Percentiles rank a stretch among this genome's conserved stretches.
These are phyloP conservation scores for Botrytis fragariae DNA, from an alignment of 2,329 filamentous ascomycete genomes.

Conservation along the genomic window DNA sequence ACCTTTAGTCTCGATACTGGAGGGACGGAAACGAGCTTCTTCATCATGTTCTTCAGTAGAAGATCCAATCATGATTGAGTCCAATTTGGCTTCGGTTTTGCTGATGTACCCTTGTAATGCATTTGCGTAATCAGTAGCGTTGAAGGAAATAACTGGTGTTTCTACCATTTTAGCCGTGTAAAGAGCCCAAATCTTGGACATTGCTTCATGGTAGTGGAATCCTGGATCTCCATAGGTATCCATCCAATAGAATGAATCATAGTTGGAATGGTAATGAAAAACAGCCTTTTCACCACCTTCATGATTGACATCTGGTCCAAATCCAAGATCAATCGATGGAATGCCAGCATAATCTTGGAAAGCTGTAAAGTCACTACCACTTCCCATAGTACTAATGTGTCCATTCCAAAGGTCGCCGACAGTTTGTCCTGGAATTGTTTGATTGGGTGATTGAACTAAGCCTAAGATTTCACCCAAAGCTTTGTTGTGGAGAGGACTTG, in stretches of 20 bases:
- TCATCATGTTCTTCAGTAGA: slow-evolving; percentile 31
- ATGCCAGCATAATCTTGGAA: slow-evolving; percentile 58
- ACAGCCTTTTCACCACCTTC: slow-evolving; percentile 44
- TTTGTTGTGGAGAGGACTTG: slow-evolving; percentile 63
- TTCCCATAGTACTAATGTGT: slow-evolving; percentile 56
- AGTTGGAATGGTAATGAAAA: slow-evolving; percentile 81
- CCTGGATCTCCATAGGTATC: slow-evolving; percentile 68
- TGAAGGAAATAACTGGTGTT: slow-evolving; percentile 51
- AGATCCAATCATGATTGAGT: slow-evolving; percentile 26
- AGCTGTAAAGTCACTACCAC: slow-evolving; percentile 65
- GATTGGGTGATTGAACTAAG: slow-evolving; percentile 45
- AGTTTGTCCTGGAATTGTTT: slow-evolving; percentile 41
- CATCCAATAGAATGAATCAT: slow-evolving; percentile 86
- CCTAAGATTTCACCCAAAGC: slow-evolving; percentile 56
- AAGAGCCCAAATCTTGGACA: slow-evolving; percentile 53
- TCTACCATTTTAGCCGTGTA: slow-evolving; percentile 50
- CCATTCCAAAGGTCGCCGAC: slow-evolving; percentile 51
- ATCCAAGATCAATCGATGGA: slow-evolving; percentile 56
- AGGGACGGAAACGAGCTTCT: slow-evolving; percentile 35
- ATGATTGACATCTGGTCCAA: slow-evolving; percentile 40
- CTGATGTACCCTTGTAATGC: slow-evolving; percentile 37
- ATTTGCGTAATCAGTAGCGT: slow-evolving; percentile 46
- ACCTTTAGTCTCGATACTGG: slow-evolving; percentile 23
- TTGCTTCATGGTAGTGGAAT: slow-evolving; percentile 58
- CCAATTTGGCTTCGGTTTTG: slow-evolving; percentile 35